Evolutionary conservation across 108 stramenopile genomes (phyloP), one percentile per base, ranked within the genome.

Genomic region (Aureococcus anophagefferens): DNA sequence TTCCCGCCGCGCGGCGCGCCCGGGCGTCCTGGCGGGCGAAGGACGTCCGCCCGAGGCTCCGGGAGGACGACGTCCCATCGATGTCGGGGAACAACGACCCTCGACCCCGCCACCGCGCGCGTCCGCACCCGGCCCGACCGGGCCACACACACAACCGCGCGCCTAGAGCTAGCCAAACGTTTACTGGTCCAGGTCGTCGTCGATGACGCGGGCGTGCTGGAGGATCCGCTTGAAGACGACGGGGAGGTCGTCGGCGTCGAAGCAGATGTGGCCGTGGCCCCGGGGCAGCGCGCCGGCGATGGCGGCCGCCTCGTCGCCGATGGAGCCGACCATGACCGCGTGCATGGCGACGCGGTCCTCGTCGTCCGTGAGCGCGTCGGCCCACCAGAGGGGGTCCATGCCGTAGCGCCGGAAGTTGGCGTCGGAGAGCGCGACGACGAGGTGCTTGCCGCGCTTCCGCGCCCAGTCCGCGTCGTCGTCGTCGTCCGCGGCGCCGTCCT

Each of bases 381-480:
- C 74, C n/a, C 74, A 36, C 62, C 68, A 33, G 14, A 14, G 21
- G 21, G 89, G 81, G 31, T 76, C 75, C 62, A 95, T 91, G 15
- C 89, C 76, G 81, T 95, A 95, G 17, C 94, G 80, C 29, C 79
- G 66, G 0, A 95, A 77, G 66, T 95, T 95, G 28, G 94, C 94
- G 76, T 95, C 94, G 28, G 80, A 82, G 44, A 95, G 79, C 7
- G 82, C 84, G 44, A 95, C 80, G 0, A 95, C 90, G 18, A 90
- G 64, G 37, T 68, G 46, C 33, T 75, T 70, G 35, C 40, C 72
- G 5, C 32, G 66, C 35, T 65, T 79, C 73, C 4, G 7, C 7
- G 37, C 4, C 7, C 7, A 40, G 37, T 4, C 4, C 51, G 21
- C 25, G 17, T 59, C 25, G 0, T 59, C 51, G 21, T 59, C 51